These are phyloP conservation scores for Hypomontagnella submonticulosa DNA, from an alignment of 495 filamentous ascomycete genomes.

Conservation along the genomic window DNA sequence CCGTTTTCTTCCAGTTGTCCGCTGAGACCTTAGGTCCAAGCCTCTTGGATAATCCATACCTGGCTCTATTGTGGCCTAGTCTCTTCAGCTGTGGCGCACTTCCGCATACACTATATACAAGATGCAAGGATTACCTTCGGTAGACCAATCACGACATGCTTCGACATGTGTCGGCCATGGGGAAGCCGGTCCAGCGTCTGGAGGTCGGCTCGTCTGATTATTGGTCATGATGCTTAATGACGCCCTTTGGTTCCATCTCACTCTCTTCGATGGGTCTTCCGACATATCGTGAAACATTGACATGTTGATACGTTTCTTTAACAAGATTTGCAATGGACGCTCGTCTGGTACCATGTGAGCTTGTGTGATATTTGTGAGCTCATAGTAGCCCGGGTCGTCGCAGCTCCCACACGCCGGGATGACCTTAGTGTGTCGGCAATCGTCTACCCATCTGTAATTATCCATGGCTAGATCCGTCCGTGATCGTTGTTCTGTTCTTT, in stretches of 20 bases:
- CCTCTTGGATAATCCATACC: conserved; percentile 35
- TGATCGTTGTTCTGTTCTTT: conserved; percentile 30
- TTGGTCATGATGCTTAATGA: conserved; percentile 41
- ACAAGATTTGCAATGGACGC: conserved; percentile 34
- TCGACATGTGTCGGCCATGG: conserved; percentile 34
- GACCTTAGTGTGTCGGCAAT: conserved; percentile 40
- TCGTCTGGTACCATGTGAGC: conserved; percentile 41
- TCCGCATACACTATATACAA: conserved; percentile 36
- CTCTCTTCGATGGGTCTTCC: conserved; percentile 36
- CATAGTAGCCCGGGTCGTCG: conserved; percentile 37
- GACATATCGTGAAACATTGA: conserved; percentile 46
- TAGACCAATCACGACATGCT: conserved; percentile 46
- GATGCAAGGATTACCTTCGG: conserved; percentile 36
- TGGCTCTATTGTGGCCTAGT: conserved; percentile 41
- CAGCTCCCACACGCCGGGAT: conserved; percentile 41
- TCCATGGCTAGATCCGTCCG: conserved; percentile 46
- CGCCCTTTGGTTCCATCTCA: conserved; percentile 40
- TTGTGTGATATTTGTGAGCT: conserved; percentile 44
- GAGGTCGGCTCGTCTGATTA: conserved; percentile 38
- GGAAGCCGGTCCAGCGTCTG: conserved; percentile 35
- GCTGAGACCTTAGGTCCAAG: conserved; percentile 40
- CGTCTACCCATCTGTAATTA: conserved; percentile 42
- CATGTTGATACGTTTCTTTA: conserved; percentile 40
- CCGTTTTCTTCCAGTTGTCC: conserved; percentile 18
- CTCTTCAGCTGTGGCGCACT: conserved; percentile 59